These are phyloP conservation scores for Colletotrichum agaves DNA, from an alignment of 2,329 filamentous ascomycete genomes.

Conservation along the genomic window DNA sequence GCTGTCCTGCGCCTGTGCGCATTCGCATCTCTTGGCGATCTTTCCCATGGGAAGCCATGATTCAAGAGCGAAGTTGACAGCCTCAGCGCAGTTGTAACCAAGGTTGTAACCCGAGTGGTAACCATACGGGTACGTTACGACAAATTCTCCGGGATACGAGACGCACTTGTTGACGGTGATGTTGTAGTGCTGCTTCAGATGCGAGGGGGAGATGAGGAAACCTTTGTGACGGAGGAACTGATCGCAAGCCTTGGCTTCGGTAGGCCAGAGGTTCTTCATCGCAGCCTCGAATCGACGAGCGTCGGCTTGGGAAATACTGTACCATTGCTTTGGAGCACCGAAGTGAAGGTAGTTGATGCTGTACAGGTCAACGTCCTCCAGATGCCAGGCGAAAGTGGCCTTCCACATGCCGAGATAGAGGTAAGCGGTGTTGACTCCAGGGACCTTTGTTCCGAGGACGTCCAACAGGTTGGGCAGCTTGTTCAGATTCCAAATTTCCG, in stretches of 20 bases:
- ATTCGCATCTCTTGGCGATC: slow-evolving; percentile 96
- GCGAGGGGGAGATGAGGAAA: slow-evolving; percentile 92
- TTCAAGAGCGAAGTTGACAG: slow-evolving; percentile 97
- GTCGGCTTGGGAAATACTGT: slow-evolving; percentile 97
- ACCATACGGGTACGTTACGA: slow-evolving; percentile 97
- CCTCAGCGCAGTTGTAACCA: slow-evolving; percentile 98
- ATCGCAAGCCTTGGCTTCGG: slow-evolving; percentile 93
- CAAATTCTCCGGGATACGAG: slow-evolving; percentile 96
- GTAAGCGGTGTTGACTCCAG: slow-evolving; percentile 97
- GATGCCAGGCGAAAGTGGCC: slow-evolving; percentile 98
- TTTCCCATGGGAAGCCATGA: slow-evolving; percentile 95
- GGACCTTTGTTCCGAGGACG: slow-evolving; percentile 93
- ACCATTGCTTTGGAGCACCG: slow-evolving; percentile 98
- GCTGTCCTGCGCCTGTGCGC: slow-evolving; percentile 92
- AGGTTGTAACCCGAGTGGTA: slow-evolving; percentile 99
- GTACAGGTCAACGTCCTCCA: slow-evolving; percentile 98
- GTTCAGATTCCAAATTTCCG: slow-evolving; percentile 91
- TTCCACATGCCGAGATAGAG: slow-evolving; percentile 99
- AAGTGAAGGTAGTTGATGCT: slow-evolving; percentile 99
- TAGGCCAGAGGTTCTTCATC: slow-evolving; percentile 96
- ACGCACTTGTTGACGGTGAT: slow-evolving; percentile 97
- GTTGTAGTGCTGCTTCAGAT: slow-evolving; percentile 86
- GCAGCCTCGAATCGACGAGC: slow-evolving; percentile 91
- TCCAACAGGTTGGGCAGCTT: slow-evolving; percentile 94
- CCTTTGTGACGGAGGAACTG: slow-evolving; percentile 98